A percentile compares a stretch with the other conserved stretches of the same genome.
Conservation (phyloP, 1,284 basidiomycete species). For the Pseudozyma pruni region DNA sequence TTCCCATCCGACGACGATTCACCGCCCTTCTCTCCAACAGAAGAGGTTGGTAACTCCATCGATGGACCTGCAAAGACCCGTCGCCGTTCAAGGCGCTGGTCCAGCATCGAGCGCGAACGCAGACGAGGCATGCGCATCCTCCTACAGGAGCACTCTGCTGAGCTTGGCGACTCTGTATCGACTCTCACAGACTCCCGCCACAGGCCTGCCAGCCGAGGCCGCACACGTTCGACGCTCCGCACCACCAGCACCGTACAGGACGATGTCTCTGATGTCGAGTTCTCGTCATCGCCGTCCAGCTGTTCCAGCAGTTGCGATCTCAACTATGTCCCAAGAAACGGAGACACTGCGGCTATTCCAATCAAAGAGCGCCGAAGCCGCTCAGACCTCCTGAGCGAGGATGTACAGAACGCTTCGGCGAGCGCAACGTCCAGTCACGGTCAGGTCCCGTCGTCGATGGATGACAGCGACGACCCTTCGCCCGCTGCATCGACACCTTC, state of each 20-base stretch:
- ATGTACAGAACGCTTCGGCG: not conserved
- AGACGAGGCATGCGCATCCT: slow-evolving; percentile 47
- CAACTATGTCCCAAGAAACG: slow-evolving; percentile 2
- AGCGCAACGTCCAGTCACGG: slow-evolving; percentile 29
- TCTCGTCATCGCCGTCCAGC: slow-evolving; percentile 24
- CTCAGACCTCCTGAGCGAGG: slow-evolving; percentile 1
- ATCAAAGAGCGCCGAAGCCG: slow-evolving; percentile 20
- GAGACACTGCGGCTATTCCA: slow-evolving; percentile 23
- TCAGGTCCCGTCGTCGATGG: slow-evolving; percentile 29
- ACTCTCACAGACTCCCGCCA: not conserved
- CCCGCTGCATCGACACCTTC: slow-evolving; percentile 34
- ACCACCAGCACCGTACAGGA: slow-evolving; percentile 6
- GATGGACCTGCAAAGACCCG: slow-evolving; percentile 1
- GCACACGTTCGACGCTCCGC: slow-evolving; percentile 8
- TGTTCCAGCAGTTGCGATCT: slow-evolving; percentile 42
- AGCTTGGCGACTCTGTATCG: not conserved
- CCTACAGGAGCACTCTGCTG: slow-evolving; percentile 15
- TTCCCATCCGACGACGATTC: slow-evolving; percentile 47
- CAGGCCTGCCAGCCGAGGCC: slow-evolving; percentile 2
- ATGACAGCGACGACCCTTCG: slow-evolving; percentile 34
- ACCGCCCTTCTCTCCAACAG: slow-evolving; percentile 20
- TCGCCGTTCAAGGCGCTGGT: slow-evolving; percentile 32
- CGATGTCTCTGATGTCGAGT: slow-evolving; percentile 28
- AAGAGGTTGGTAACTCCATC: slow-evolving; percentile 4
- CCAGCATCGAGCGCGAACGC: slow-evolving; percentile 51